Conservation (phyloP, 2,329 filamentous ascomycete genomes). For the Colletotrichum caudatum region DNA sequence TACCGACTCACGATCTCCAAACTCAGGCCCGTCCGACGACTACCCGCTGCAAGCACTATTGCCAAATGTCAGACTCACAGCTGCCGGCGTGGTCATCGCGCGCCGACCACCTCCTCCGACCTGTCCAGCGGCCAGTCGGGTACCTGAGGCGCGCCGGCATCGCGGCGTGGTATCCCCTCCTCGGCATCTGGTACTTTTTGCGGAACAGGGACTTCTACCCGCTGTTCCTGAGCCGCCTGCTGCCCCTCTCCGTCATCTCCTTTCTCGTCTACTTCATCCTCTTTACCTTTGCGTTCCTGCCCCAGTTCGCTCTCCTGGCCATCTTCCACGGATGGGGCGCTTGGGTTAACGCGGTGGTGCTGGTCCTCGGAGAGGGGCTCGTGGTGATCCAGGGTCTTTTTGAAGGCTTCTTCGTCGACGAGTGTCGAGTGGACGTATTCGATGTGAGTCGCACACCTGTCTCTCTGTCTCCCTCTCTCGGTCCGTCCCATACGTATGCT, state of each 20-base stretch:
- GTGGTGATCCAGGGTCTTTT: conserved; percentile 78
- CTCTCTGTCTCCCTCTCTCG: conserved; percentile 24
- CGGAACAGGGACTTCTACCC: conserved; percentile 85
- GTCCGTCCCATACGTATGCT: conserved; percentile 1
- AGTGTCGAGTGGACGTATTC: conserved; percentile 83
- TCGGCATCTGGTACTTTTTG: conserved; percentile 86
- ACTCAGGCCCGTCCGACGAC: neutral
- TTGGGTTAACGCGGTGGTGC: conserved; percentile 89
- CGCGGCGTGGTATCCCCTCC: conserved; percentile 68
- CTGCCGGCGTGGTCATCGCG: conserved; percentile 33
- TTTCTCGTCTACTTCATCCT: conserved; percentile 85
- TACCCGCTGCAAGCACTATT: neutral
- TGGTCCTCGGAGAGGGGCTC: conserved; percentile 86
- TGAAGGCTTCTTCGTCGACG: conserved; percentile 85
- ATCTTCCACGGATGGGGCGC: conserved; percentile 90
- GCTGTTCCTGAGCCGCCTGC: conserved; percentile 79
- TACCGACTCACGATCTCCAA: neutral
- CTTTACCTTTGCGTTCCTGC: conserved; percentile 89
- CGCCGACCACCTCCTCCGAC: conserved; percentile 30
- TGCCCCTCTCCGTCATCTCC: conserved; percentile 86
- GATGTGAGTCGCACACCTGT: conserved; percentile 68
- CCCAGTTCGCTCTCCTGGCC: conserved; percentile 88
- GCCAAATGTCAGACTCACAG: conserved; percentile 29
- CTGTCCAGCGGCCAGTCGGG: conserved; percentile 52
- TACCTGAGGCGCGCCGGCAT: conserved; percentile 59